Base-by-base conservation (phyloP, 2,329 filamentous ascomycete species). In the Orbilia javanica region DNA sequence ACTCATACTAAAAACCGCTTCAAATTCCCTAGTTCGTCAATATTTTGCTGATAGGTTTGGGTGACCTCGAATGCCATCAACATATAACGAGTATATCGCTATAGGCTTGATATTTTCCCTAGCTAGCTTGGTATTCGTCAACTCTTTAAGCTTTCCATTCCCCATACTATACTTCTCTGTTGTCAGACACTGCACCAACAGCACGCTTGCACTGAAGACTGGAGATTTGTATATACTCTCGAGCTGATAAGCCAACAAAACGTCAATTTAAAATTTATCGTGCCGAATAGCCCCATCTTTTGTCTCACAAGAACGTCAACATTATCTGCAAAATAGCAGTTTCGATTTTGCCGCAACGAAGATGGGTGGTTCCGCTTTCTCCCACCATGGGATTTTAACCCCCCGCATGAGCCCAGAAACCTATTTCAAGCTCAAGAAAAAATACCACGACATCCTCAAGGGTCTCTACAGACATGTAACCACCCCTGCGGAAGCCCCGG, bases 301-400 rank as follows among this genome's bases (percentile, higher is more conserved):
- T 22, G 46, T 1, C 42, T 46, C 50, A 15, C 29, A 18, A n/a
- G 15, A 13, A 53, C 22, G 13, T 29, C 13, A 25, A 25, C 15
- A 15, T 10, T 3, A 1, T 31, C 27, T 8, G n/a, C 27, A 5
- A 5, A 29, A 53, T 3, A 31, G 3, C 3, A 4, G 10, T 52
- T 27, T 52, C 46, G 22, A 27, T 29, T 36, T 2, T 22, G 22
- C 52, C 6, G 18, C 20, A 22, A 8, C n/a, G 46, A 53, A 20
- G 65, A 93, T 93, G 92, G 92, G 92, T 20, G 92, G 92, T 18
- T 85, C 84, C 0, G 88, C 87, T 0, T 93, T 93, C 79, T 79
- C 85, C 0, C 84, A 83, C 22, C 82, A 87, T 27, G 82, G 86
- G 0, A 86, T 93, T 8, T 80, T 83, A 74, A 92, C 90, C 0